Evolutionary conservation across 192 early-diverging fungal genomes (phyloP).

Genomic region (Entrophospora sp.): DNA sequence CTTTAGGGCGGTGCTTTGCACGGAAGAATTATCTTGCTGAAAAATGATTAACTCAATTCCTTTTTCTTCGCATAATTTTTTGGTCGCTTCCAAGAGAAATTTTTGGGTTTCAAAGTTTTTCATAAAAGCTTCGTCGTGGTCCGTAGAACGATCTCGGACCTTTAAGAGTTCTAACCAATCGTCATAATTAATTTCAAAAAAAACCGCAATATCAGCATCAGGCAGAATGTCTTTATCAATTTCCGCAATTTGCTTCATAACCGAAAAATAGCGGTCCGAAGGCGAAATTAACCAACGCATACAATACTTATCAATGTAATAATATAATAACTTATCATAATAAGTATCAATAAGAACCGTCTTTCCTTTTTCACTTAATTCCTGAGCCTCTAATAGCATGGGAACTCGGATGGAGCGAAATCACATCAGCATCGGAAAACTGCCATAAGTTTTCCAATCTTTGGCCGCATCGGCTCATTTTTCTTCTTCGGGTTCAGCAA

Average conservation of each 20-base stretch:
- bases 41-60: neutral
- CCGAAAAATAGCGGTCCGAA: neutral
- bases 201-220: neutral
- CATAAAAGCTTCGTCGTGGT: neutral
- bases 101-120: too few relatives aligned
- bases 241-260: neutral
- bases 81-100: neutral
- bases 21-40: neutral
- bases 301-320: constrained; percentile 7
- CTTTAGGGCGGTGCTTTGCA: neutral
- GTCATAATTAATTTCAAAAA: constrained; percentile 7
- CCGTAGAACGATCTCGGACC: neutral
- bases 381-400: neutral
- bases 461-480: constrained; percentile 1
- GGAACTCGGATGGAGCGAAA: constrained; percentile 6
- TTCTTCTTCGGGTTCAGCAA: constrained; percentile 1
- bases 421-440: constrained; percentile 6
- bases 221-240: neutral
- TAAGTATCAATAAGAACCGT: constrained; percentile 6
- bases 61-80: constrained; percentile 6
- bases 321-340: neutral
- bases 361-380: constrained; percentile 2
- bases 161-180: neutral
- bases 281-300: constrained; percentile 1
- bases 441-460: constrained; percentile 9